Base-by-base conservation (phyloP, 805 yeast genomes). In the Metschnikowia noctiluminum region DNA sequence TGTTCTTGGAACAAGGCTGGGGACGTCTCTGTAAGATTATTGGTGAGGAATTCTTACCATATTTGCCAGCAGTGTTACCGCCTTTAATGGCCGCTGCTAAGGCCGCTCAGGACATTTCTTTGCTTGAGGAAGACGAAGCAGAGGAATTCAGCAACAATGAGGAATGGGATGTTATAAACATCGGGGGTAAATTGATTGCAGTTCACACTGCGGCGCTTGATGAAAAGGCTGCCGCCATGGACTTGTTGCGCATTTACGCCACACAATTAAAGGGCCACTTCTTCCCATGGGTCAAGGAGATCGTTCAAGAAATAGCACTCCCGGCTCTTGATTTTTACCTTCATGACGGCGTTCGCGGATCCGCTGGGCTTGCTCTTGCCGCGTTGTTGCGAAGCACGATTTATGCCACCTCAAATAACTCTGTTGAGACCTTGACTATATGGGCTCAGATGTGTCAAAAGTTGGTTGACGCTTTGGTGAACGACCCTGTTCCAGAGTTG, bases 1-100 rank as follows among this genome's bases (percentile, higher is more conserved):
- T 88, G 41, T 91, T 89, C 59, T 75, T 94, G 55, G 96, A 89
- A 58, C 96, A 89, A 64, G 97, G 96, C 40, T 94, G 99, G 99
- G 89, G 94, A 47, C 82, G 98, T 61, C 78, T 94, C 40, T 94
- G 99, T 64, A 79, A 86, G 57, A 81, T 92, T 44, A 74, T 92
- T 36, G 96, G 97, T 26, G 78, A 77, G 51, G 96, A 89, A 40
- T 94, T 94, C 64, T 68, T 89, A 51, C 96, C 96, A 12, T 85
- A 81, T 57, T 74, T 94, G 51, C 87, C 89, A 31, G 80, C 80
- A 10, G 97, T 94, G 34, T 77, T 94, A 62, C 97, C 98, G 28
- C 91, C 96, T n/a, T 73, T 94, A 49, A 67, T 94, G 47, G 79
- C 76, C 46, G 85, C 91, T 35, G 99, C 97, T 7, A 89, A 84